Evolutionary conservation across 2,329 filamentous ascomycete species (phyloP), one percentile per base, ranked within the genome.

Genomic region (Aspergillus thermomutatus): DNA sequence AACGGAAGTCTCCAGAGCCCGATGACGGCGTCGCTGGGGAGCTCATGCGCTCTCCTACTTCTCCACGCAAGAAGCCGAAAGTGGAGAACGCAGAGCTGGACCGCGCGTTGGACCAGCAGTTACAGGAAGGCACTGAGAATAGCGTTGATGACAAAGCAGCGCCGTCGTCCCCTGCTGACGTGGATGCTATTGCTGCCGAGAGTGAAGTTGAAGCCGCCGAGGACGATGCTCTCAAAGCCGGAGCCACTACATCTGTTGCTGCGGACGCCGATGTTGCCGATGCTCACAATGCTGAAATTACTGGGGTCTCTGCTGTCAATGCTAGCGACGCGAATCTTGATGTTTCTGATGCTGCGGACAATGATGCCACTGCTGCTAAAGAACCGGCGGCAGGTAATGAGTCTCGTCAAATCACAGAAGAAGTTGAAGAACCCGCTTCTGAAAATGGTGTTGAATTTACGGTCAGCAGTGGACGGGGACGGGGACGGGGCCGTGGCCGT

Each of bases 401-500:
- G 45, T 62, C 63, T 23, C 61, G 58, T 21, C 64, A 65, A 53
- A 61, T 62, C 9, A 66, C 64, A 2, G 65, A 69, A 53, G 65
- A 69, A 45, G 53, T 62, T 37, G 63, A 66, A 28, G 61, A 55
- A 28, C 61, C 62, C 21, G 58, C 55, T 7, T 53, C 64, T 6
- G 60, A 63, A 49, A 60, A 64, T 55, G 61, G 57, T 25, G 56
- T 51, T n/a, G 63, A 59, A 48, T 60, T 55, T 7, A 53, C 60
- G 25, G 55, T 58, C 27, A 64, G 60, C 34, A 69, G 72, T 53
- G 63, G 70, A 43, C 68, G 69, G 2, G 71, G 71, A 6, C 69
- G 74, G 49, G 66, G 64, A 46, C 65, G 69, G 37, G 58, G 68
- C 50, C 67, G 74, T 56, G 73, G 70, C 40, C 69, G 72, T 37